Evolutionary conservation across 768 basidiomycete genomes (phyloP).

Genomic region (Boletus tomentosulus): DNA sequence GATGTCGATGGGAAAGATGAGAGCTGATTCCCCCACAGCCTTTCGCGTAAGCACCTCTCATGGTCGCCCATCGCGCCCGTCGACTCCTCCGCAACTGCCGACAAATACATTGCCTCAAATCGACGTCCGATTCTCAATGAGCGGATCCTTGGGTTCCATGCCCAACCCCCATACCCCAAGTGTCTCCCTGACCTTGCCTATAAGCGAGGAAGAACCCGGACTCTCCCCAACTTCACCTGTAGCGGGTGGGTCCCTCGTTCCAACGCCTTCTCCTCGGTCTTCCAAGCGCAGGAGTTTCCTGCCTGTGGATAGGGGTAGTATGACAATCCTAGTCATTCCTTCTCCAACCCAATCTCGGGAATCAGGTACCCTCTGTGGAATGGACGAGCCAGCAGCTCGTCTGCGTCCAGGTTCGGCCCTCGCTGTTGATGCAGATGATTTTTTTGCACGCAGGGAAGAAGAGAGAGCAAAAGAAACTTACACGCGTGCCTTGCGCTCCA

Average conservation of each 20-base stretch:
- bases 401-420: slow-evolving; percentile 41
- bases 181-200: slow-evolving; percentile 24
- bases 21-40: slow-evolving; percentile 48
- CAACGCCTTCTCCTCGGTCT: slow-evolving; percentile 43
- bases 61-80: slow-evolving; percentile 11
- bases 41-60: slow-evolving; percentile 37
- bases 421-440: slow-evolving; percentile 40
- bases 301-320: slow-evolving; percentile 68
- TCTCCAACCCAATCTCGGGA: slow-evolving; percentile 58
- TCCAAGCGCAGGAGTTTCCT: slow-evolving; percentile 86
- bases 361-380: slow-evolving; percentile 35
- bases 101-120: slow-evolving; percentile 53
- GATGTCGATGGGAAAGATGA: slow-evolving; percentile 96
- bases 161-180: slow-evolving; percentile 30
- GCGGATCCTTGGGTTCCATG: slow-evolving; percentile 55
- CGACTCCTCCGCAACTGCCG: slow-evolving; percentile 29
- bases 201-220: slow-evolving; percentile 18
- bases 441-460: slow-evolving; percentile 56
- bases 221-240: slow-evolving; percentile 2
- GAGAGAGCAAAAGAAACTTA: slow-evolving; percentile 68
- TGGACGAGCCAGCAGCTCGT: slow-evolving; percentile 20
- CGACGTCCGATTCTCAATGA: slow-evolving; percentile 69
- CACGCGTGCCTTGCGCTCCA: slow-evolving; percentile 76
- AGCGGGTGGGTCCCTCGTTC: slow-evolving; percentile 35
- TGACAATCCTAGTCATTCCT: slow-evolving; percentile 58